Evolutionary conservation across 2,329 filamentous ascomycete species (phyloP), one percentile per base, ranked within the genome.

Genomic region (Neofusicoccum ribis): DNA sequence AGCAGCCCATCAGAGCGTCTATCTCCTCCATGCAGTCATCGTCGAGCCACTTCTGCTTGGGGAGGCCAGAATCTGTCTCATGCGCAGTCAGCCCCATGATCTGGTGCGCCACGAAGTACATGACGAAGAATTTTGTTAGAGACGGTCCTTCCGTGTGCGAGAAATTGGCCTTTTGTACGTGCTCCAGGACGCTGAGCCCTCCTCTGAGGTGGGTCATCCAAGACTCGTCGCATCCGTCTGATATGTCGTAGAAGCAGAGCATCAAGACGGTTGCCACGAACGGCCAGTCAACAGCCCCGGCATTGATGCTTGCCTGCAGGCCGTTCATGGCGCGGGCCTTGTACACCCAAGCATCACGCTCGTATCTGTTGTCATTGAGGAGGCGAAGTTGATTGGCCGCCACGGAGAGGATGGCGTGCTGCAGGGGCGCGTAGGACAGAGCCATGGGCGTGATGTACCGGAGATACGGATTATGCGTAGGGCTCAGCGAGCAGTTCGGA

Each of bases 241-340:
- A 72, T 37, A 76, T 76, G 68, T 76, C 74, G 52, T 73, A 71
- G 63, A 76, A 76, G 65, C 74, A 76, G 20, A 76, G 68, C 74
- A 76, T 76, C 37, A 76, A 56, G 20, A 76, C 69, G 1, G 73
- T 71, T 14, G 74, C 73, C 9, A 76, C 67, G 3, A 69, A 67
- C 1, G 68, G 70, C 67, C 72, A 71, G 54, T 68, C 68, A 20
- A 70, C 61, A 15, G 47, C 56, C 2, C 61, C 67, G 3, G 64
- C 64, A 11, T 66, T 63, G 17, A 73, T 70, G 37, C 68, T 68
- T 1, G 67, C 68, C 34, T 70, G 70, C 5, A 76, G 66, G 1
- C 72, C 72, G 12, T 66, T 66, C 46, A 76, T 49, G 2, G 73
- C 72, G 31, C 64, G 68, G 5, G 70, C 66, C 50, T 72, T 74